phyloP scores from a whole-genome alignment of 2,329 filamentous ascomycete genomes.

The Penicillium psychrosexuale region DNA sequence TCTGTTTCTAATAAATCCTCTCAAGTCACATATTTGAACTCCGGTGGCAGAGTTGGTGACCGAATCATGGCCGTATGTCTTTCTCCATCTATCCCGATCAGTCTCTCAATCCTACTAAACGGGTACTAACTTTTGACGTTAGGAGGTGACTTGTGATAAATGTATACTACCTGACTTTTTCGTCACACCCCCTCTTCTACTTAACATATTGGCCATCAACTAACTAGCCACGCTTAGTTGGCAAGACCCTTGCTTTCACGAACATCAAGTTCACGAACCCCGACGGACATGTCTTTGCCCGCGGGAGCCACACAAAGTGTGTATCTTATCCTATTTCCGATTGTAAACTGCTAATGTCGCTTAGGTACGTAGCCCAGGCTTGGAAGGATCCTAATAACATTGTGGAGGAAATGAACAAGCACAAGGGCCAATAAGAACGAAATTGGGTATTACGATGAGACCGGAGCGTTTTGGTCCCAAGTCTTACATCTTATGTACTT shows the following conservation, averaged over 20 bases:
- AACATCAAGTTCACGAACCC: conserved; percentile 59
- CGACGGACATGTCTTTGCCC: conserved; percentile 59
- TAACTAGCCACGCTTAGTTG: conserved; percentile 45
- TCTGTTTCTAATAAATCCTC: background rate
- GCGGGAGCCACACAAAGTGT: conserved; percentile 66
- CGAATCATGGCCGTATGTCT: conserved; percentile 51
- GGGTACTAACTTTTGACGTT: conserved; percentile 16
- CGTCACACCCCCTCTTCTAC: background rate
- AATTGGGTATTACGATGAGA: background rate
- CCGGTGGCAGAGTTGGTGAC: conserved; percentile 63
- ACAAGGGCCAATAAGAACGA: conserved; percentile 8
- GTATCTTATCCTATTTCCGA: conserved; percentile 10
- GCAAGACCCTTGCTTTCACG: conserved; percentile 64
- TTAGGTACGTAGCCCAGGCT: conserved; percentile 56
- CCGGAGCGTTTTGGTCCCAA: background rate
- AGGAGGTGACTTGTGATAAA: conserved; percentile 64
- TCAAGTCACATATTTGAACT: conserved; percentile 60
- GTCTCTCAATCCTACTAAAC: background rate
- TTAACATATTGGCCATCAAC: background rate
- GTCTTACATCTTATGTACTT: background rate
- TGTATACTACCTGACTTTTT: conserved; percentile 43
- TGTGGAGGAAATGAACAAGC: conserved; percentile 52
- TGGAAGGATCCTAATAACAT: conserved; percentile 64
- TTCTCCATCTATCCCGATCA: background rate
- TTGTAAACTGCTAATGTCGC: background rate